These are phyloP conservation scores for Neonectria faginata DNA, from an alignment of 2,329 filamentous ascomycete genomes.

Conservation along the genomic window DNA sequence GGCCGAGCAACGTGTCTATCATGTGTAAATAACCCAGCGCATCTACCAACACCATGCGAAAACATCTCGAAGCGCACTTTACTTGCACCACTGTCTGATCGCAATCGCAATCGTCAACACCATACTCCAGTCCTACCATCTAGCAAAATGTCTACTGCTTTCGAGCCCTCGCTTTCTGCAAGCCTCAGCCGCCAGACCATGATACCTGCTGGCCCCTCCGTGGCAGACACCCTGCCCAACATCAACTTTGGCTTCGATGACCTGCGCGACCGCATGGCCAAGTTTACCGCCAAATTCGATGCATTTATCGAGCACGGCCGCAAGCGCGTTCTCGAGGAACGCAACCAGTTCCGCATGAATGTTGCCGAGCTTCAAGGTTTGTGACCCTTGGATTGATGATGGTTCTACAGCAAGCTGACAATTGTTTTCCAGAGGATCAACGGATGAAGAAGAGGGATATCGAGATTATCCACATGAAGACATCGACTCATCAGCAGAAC, in stretches of 20 bases:
- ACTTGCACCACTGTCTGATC: background rate
- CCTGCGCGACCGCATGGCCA: conserved; percentile 92
- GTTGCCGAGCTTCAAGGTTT: conserved; percentile 90
- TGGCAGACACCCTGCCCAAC: conserved; percentile 83
- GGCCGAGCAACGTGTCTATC: conserved; percentile 46
- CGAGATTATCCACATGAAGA: conserved; percentile 81
- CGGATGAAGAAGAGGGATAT: conserved; percentile 90
- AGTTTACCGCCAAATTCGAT: conserved; percentile 91
- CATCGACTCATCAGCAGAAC: conserved; percentile 76
- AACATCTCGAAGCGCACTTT: background rate
- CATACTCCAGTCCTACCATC: no score
- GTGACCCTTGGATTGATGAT: conserved; percentile 26
- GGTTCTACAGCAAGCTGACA: conserved; percentile 9
- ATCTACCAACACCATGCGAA: conserved; percentile 16
- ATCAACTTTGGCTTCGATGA: conserved; percentile 98
- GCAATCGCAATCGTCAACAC: conserved; percentile 4
- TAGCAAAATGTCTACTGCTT: conserved; percentile 66
- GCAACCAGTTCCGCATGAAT: conserved; percentile 93
- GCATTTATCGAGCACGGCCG: conserved; percentile 92
- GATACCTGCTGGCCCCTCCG: conserved; percentile 70
- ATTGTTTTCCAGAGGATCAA: conserved; percentile 78
- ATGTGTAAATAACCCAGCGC: conserved; percentile 37
- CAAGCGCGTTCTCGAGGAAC: conserved; percentile 89
- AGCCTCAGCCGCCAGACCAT: conserved; percentile 70
- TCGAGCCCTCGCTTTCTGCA: conserved; percentile 77